Conservation (phyloP, 306 rosid species). For the Arachis hypogaea region DNA sequence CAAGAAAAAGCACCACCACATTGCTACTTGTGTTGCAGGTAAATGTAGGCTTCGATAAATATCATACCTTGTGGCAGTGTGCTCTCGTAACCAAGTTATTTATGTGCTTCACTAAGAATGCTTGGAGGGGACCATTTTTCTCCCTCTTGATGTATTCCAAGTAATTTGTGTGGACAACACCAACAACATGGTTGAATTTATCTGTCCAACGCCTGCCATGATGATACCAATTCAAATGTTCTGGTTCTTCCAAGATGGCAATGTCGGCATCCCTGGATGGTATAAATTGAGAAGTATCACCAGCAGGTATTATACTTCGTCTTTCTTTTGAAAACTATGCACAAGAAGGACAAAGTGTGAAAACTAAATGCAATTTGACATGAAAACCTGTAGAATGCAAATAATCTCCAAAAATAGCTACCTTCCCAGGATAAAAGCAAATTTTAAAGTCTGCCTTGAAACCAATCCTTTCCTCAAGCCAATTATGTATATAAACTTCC, state of each 20-base stretch:
- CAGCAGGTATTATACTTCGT: conserved; percentile 93
- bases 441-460: conserved; percentile 90
- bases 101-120: conserved; percentile 92
- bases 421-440: conserved; percentile 98
- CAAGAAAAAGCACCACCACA: conserved; percentile 6
- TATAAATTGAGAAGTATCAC: conserved; percentile 92
- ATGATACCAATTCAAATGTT: conserved; percentile 97
- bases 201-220: conserved; percentile 96
- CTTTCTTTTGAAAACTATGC: conserved; percentile 79
- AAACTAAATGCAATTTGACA: conserved; percentile 29
- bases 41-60: conserved; percentile 16
- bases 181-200: conserved; percentile 95
- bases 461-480: conserved; percentile 98
- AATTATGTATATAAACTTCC: conserved; percentile 79
- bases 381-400: conserved; percentile 20
- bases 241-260: conserved; percentile 97
- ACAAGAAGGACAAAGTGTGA: conserved; percentile 42
- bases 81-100: conserved; percentile 95
- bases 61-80: conserved; percentile 82
- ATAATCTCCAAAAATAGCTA: conserved; percentile 39
- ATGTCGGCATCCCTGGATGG: conserved; percentile 90
- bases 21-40: conserved; percentile 8
- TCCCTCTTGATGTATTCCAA: conserved; percentile 94
- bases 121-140: conserved; percentile 92
- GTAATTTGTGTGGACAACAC: conserved; percentile 95